phyloP scores from a whole-genome alignment of 768 basidiomycete genomes.

The Myochromella boudieri region DNA sequence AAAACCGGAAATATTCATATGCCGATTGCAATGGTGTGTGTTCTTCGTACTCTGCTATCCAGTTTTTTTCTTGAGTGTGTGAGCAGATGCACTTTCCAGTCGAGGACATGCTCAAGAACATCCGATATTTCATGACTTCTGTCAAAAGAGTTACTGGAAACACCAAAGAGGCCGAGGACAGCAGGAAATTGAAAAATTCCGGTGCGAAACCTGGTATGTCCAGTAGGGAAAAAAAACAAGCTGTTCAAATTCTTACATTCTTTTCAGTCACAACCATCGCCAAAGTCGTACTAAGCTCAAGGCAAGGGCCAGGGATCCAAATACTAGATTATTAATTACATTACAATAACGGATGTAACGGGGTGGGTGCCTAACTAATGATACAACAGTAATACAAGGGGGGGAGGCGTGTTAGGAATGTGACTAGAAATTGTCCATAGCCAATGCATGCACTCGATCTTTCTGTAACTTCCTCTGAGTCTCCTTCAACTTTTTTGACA shows the following conservation, averaged over 20 bases:
- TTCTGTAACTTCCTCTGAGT: constrained; percentile 33
- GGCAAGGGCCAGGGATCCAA: constrained; percentile 86
- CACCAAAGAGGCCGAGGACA: constrained; percentile 50
- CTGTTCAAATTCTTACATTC: constrained; percentile 7
- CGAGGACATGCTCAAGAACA: constrained; percentile 76
- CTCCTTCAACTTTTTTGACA: constrained; percentile 40
- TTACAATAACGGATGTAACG: constrained; percentile 13
- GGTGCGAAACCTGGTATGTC: constrained; percentile 50
- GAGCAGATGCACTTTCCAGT: constrained; percentile 71
- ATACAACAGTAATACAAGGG: constrained; percentile 13
- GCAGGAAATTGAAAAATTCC: constrained; percentile 33
- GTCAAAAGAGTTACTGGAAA: constrained; percentile 79
- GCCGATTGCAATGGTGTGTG: constrained; percentile 76
- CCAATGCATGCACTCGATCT: constrained; percentile 16
- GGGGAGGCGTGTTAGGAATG: no score
- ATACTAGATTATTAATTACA: constrained; percentile 67
- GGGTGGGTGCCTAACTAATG: constrained; percentile 4
- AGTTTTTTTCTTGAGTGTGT: constrained; percentile 1
- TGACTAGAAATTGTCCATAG: no score
- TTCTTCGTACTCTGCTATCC: constrained; percentile 7
- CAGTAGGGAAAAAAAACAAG: constrained; percentile 10
- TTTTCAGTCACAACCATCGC: constrained; percentile 67
- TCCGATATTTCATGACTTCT: constrained; percentile 70
- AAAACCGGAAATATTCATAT: constrained; percentile 81
- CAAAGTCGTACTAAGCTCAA: constrained; percentile 83